Percentiles rank a stretch among this genome's conserved stretches.
Evolutionary conservation across 331 rosid species (phyloP).

Genomic region (Rhamnella rubrinervis): DNA sequence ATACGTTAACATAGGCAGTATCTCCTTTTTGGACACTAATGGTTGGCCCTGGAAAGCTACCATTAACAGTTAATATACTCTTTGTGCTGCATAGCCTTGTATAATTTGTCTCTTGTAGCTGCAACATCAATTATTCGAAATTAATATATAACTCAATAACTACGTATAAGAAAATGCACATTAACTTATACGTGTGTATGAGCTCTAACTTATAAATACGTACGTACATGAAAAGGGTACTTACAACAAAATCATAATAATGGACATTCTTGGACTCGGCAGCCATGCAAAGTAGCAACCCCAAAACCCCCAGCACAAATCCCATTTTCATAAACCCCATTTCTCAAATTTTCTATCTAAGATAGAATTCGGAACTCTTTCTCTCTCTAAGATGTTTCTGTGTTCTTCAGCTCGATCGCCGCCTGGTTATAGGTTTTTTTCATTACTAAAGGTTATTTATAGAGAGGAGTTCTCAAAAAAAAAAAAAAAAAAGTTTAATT

Average conservation of each 20-base stretch:
- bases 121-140: not conserved
- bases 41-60: conserved; percentile 33
- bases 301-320: not conserved
- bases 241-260: conserved; percentile 19
- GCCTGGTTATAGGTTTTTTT: too few species aligned
- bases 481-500: too few species aligned
- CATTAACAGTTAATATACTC: conserved; percentile 36
- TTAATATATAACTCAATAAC: not conserved
- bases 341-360: not conserved
- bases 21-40: conserved; percentile 29
- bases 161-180: not conserved
- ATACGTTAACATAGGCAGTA: conserved; percentile 18
- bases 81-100: conserved; percentile 37
- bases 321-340: conserved; percentile 12
- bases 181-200: too few species aligned
- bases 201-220: not conserved
- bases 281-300: conserved; percentile 11
- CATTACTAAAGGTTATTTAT: too few species aligned
- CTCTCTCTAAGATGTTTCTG: too few species aligned
- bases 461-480: too few species aligned
- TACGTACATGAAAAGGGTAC: not conserved
- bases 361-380: too few species aligned
- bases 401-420: too few species aligned
- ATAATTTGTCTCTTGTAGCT: conserved; percentile 25
- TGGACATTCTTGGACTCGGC: conserved; percentile 9